Conservation (phyloP, 2,329 filamentous ascomycete genomes). For the Hypoxylon sp. region DNA sequence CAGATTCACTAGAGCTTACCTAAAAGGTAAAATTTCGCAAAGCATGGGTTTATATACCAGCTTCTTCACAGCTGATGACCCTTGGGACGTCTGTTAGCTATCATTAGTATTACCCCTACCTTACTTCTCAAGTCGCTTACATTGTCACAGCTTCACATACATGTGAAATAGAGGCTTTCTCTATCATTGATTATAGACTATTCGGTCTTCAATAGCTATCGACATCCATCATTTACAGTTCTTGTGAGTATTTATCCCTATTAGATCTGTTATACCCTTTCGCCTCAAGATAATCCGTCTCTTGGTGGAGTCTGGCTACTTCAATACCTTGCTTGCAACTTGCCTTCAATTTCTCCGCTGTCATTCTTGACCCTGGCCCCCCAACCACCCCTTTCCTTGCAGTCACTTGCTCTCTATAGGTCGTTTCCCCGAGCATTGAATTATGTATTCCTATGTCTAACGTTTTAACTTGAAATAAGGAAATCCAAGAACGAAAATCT, state of each 20-base stretch:
- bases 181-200: neutral
- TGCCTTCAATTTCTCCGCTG: neutral
- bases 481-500: neutral
- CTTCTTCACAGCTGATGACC: neutral
- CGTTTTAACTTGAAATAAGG: neutral
- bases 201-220: no score
- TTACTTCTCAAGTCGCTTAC: neutral
- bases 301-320: neutral
- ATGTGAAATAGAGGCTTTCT: neutral
- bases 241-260: neutral
- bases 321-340: neutral
- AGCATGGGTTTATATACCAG: neutral
- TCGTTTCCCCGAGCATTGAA: neutral
- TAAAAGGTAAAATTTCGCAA: neutral
- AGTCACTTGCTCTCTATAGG: neutral
- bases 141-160: neutral
- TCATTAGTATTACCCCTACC: neutral
- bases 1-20: neutral
- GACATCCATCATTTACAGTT: neutral
- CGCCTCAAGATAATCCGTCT: neutral
- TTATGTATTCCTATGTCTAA: neutral
- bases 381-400: neutral
- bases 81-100: neutral
- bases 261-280: neutral
- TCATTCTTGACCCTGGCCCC: neutral